Conservation (phyloP, 2,329 filamentous ascomycete species). For the Dactylellina haptotyla region DNA sequence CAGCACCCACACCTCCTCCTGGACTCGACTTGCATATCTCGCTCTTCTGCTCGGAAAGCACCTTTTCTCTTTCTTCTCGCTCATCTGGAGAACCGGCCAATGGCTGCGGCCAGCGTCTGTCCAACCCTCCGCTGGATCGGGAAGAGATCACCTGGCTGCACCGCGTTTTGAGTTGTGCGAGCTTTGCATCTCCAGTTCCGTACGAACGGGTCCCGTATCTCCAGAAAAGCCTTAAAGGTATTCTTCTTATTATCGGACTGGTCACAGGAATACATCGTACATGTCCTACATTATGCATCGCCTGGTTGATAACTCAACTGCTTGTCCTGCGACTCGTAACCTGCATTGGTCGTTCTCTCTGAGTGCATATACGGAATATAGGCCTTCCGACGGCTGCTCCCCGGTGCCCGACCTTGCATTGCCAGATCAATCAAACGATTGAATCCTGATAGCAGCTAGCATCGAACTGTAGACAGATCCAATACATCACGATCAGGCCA, state of each 20-base stretch:
- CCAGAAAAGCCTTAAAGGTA: no score
- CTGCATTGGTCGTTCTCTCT: slow-evolving; percentile 10
- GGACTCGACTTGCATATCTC: background rate
- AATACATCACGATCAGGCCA: slow-evolving; percentile 40
- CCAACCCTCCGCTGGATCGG: slow-evolving; percentile 46
- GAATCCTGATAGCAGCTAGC: no score
- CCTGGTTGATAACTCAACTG: no score
- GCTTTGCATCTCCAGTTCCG: slow-evolving; percentile 13
- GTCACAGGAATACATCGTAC: slow-evolving; percentile 12
- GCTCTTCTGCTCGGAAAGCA: no score
- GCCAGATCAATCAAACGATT: no score
- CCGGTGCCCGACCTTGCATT: background rate
- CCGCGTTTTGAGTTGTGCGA: slow-evolving; percentile 6
- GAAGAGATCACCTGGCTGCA: slow-evolving; percentile 49
- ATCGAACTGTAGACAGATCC: background rate
- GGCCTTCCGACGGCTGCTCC: background rate
- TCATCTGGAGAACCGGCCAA: background rate
- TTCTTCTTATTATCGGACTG: no score
- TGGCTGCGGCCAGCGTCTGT: slow-evolving; percentile 5
- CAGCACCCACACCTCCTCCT: background rate
- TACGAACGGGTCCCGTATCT: slow-evolving; percentile 24
- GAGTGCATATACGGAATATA: slow-evolving; percentile 13
- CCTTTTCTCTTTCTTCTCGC: background rate
- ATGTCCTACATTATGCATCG: slow-evolving; percentile 12
- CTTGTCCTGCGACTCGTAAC: no score